Percentiles rank a stretch among this genome's conserved stretches.
Conservation (phyloP, 2,329 filamentous ascomycete species). For the Epichloe gansuensis region DNA sequence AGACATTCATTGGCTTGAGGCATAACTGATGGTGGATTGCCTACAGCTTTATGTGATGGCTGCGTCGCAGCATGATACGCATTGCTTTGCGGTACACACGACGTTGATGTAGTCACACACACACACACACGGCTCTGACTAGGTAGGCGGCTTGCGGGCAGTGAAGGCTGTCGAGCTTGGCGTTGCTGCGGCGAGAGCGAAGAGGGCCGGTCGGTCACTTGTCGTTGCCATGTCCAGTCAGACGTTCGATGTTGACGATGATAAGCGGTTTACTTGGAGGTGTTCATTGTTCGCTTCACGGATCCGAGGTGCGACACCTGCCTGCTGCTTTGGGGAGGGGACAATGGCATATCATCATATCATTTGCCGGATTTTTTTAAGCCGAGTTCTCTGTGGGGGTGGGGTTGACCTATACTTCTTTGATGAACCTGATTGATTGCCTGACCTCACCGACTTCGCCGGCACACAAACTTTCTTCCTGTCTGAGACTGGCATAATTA, state of each 20-base stretch:
- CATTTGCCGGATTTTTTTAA: neutral
- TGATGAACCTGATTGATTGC: neutral
- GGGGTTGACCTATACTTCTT: neutral
- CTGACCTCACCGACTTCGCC: neutral
- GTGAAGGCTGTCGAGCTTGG: neutral
- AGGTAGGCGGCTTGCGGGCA: neutral
- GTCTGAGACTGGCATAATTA: neutral
- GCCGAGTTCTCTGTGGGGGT: neutral
- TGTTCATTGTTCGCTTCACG: no score
- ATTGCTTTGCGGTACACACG: neutral
- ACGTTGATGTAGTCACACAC: neutral
- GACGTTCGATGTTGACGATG: neutral
- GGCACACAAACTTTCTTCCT: neutral
- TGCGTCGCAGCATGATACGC: neutral
- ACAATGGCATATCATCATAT: neutral
- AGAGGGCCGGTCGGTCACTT: no score
- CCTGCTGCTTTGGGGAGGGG: no score
- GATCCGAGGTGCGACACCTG: no score
- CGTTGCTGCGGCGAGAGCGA: no score
- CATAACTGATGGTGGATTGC: neutral
- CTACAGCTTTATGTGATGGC: neutral
- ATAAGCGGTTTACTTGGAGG: neutral
- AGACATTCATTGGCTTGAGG: neutral
- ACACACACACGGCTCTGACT: neutral
- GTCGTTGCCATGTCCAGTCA: neutral